Base-by-base conservation (phyloP, 169 alveolate species). In the Plasmodium fragile region DNA sequence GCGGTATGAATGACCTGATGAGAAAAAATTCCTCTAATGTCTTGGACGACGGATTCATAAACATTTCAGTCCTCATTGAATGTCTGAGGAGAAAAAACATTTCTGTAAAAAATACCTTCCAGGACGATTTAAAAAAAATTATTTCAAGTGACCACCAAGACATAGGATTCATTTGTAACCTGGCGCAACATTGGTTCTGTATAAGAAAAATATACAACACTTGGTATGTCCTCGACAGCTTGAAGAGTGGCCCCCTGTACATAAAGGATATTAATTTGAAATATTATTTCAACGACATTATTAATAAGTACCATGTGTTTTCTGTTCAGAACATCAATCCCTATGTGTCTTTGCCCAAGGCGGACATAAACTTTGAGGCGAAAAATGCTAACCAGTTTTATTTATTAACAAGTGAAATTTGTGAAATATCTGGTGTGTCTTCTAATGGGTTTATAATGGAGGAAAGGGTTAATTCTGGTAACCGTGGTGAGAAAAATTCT, bases 161-260 rank as follows among this genome's bases (percentile, higher is more conserved):
- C 79, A 96, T 95, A 80, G 98, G 97, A 2, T 96, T 95, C 82
- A 95, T 96, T n/a, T 95, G 96, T 91, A 96, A 96, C 85, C 94
- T 96, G 59, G 92, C 96, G 11, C 92, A 94, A 36, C 98, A 96
- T 78, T 96, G 98, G 98, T 92, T 92, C 83, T 77, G 97, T 28
- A 82, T 96, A 25, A 95, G 98, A 83, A 95, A 95, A 92, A 95
- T 95, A 30, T 69, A 92, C 52, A 97, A 96, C 52, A 96, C 95
- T 6, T 96, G 98, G 98, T 96, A 93, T 93, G 94, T 95, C 80
- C 82, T 96, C 72, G 97, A 96, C 84, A 95, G 97, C 71, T 95
- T 95, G 70, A 96, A 96, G 65, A 41, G 93, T 80, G 95, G 93
- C 16, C 98, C 98, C 2, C 81, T 78, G 39, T 85, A 39, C 52